Percentiles rank a stretch among this genome's conserved stretches.
phyloP scores from a whole-genome alignment of 371 early-diverging fungal species.

The Mortierella sp. region DNA sequence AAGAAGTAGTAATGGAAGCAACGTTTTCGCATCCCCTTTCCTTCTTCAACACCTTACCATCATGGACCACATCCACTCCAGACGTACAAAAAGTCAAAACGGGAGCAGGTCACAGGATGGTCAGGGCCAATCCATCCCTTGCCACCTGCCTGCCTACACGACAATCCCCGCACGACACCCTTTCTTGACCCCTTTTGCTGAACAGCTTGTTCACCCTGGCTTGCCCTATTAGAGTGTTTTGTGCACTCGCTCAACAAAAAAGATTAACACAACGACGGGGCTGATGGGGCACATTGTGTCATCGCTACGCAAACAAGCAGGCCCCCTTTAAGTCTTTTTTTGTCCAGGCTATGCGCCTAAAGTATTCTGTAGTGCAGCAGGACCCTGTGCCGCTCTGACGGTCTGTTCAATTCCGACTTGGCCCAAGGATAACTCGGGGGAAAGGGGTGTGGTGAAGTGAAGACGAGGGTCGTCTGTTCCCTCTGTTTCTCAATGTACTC shows the following conservation, averaged over 20 bases:
- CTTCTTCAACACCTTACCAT: not conserved
- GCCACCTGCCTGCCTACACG: not conserved
- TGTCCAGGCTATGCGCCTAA: not conserved
- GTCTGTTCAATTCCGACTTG: not conserved
- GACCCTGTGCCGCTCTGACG: not conserved
- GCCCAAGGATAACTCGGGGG: not conserved
- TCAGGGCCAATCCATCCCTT: not conserved
- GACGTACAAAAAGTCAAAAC: not conserved
- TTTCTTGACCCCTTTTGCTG: not conserved
- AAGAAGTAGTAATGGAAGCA: not conserved
- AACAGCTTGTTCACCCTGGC: conserved; percentile 3
- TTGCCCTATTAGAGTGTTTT: not conserved
- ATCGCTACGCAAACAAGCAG: conserved; percentile 2
- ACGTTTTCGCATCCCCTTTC: not conserved
- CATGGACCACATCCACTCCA: not conserved
- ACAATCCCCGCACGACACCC: not conserved
- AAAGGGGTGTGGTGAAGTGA: not conserved
- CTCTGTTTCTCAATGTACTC: not conserved
- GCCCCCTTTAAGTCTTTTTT: not conserved
- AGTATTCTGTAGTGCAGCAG: not conserved
- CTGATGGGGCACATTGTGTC: not conserved
- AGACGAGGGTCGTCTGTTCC: not conserved
- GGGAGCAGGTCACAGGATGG: conserved; percentile 16
- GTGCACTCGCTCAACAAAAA: not conserved
- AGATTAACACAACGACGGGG: not conserved